Evolutionary conservation across 768 basidiomycete species (phyloP).

Genomic region (Cyclocybe aegerita): DNA sequence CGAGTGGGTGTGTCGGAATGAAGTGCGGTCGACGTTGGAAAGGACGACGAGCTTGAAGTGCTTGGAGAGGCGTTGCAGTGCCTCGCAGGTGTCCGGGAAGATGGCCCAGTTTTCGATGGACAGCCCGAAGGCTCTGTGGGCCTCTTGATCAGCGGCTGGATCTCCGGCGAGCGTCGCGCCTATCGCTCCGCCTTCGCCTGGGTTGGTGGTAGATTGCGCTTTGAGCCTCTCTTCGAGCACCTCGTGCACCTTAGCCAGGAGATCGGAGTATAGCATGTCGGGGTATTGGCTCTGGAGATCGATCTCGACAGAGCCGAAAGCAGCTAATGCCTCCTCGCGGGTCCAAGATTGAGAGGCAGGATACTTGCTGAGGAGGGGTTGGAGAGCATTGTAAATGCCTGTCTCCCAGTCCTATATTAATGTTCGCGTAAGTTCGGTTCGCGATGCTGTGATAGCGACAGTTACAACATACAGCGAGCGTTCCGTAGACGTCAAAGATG

Average conservation of each 20-base stretch:
- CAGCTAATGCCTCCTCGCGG: constrained; percentile 49
- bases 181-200: constrained; percentile 2
- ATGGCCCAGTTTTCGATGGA: constrained; percentile 63
- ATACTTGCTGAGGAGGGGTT: constrained; percentile 48
- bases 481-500: constrained; percentile 78
- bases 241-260: constrained; percentile 52
- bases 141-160: constrained; percentile 5
- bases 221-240: constrained; percentile 35
- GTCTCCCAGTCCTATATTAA: constrained; percentile 67
- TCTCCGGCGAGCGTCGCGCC: constrained; percentile 5
- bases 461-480: constrained; percentile 48
- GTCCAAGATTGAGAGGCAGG: constrained; percentile 41
- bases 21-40: constrained; percentile 70
- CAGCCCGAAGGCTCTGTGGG: constrained; percentile 52
- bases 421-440: neutral
- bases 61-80: constrained; percentile 57
- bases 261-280: constrained; percentile 55
- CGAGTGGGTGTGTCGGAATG: constrained; percentile 60
- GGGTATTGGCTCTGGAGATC: constrained; percentile 60
- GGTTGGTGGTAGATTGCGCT: constrained; percentile 24
- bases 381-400: constrained; percentile 55
- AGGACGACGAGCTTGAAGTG: constrained; percentile 71
- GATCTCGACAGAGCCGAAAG: constrained; percentile 52
- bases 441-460: neutral
- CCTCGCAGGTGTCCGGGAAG: constrained; percentile 65